Percentiles rank a stretch among this genome's conserved stretches.
phyloP scores from a whole-genome alignment of 2,329 filamentous ascomycete genomes.

The Elsinoe australis region DNA sequence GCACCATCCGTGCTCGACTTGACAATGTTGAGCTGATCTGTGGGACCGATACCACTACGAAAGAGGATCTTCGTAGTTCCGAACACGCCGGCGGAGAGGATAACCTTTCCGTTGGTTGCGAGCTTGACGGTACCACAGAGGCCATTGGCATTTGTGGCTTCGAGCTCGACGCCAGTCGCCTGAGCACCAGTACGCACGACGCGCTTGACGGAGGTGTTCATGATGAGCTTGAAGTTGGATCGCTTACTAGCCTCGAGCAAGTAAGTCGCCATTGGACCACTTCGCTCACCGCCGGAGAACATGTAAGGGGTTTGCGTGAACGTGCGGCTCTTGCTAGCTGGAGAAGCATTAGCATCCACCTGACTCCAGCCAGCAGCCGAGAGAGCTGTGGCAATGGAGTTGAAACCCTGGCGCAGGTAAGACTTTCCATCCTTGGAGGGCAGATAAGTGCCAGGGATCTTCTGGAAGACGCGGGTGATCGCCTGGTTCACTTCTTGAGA shows the following conservation, averaged over 20 bases:
- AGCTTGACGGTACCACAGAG: conserved; percentile 54
- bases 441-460: conserved; percentile 61
- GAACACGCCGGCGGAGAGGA: conserved; percentile 63
- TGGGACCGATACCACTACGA: conserved; percentile 61
- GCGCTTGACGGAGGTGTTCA: conserved; percentile 58
- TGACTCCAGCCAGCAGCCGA: conserved; percentile 54
- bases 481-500: conserved; percentile 53
- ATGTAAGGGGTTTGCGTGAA: conserved; percentile 60
- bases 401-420: conserved; percentile 60
- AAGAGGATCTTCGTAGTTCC: conserved; percentile 61
- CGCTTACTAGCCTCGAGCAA: conserved; percentile 54
- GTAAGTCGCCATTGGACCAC: conserved; percentile 64
- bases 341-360: conserved; percentile 52
- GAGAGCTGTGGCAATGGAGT: conserved; percentile 54
- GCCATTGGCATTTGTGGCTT: conserved; percentile 47
- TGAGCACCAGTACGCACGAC: conserved; percentile 55
- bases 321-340: conserved; percentile 57
- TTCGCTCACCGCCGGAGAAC: conserved; percentile 58
- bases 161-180: conserved; percentile 60
- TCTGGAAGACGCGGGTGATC: conserved; percentile 54
- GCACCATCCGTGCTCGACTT: conserved; percentile 38
- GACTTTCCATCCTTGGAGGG: conserved; percentile 59
- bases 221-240: conserved; percentile 59
- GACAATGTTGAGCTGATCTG: conserved; percentile 40
- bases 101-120: conserved; percentile 54